Evolutionary conservation across 2,329 filamentous ascomycete genomes (phyloP).

Genomic region (Sodiomyces alkalinus): DNA sequence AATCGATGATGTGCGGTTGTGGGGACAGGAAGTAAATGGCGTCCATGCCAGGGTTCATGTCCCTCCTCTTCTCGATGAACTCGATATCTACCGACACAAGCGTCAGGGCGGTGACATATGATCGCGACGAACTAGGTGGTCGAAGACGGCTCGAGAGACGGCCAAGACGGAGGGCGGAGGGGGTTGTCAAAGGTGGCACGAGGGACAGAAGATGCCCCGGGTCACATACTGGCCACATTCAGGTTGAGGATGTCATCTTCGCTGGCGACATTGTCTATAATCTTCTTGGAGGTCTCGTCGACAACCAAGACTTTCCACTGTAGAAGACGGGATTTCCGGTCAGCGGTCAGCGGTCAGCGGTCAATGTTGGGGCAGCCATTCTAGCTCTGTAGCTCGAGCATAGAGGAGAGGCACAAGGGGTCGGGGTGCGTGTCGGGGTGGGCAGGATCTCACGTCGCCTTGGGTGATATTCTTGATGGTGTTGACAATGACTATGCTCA

Average conservation of each 20-base stretch:
- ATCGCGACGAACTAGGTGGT: too few relatives aligned
- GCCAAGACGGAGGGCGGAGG: not conserved
- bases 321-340: not conserved
- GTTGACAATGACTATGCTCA: slow-evolving; percentile 47
- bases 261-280: slow-evolving; percentile 81
- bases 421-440: too few relatives aligned
- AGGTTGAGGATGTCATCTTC: slow-evolving; percentile 95
- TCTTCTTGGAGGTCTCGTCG: slow-evolving; percentile 67
- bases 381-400: not conserved
- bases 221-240: slow-evolving; percentile 74
- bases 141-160: too few relatives aligned
- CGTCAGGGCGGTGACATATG: too few relatives aligned
- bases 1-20: slow-evolving; percentile 78
- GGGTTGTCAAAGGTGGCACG: not conserved
- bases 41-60: slow-evolving; percentile 78
- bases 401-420: slow-evolving; percentile 1
- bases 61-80: slow-evolving; percentile 74
- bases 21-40: slow-evolving; percentile 87
- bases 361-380: not conserved
- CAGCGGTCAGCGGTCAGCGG: slow-evolving; percentile 6
- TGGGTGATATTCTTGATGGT: slow-evolving; percentile 65
- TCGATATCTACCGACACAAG: slow-evolving; percentile 63
- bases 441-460: slow-evolving; percentile 60
- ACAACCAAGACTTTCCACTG: slow-evolving; percentile 96
- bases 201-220: too few relatives aligned